Evolutionary conservation across 495 filamentous ascomycete species (phyloP), one percentile per base, ranked within the genome.

Genomic region (Mycothermus thermophilus): DNA sequence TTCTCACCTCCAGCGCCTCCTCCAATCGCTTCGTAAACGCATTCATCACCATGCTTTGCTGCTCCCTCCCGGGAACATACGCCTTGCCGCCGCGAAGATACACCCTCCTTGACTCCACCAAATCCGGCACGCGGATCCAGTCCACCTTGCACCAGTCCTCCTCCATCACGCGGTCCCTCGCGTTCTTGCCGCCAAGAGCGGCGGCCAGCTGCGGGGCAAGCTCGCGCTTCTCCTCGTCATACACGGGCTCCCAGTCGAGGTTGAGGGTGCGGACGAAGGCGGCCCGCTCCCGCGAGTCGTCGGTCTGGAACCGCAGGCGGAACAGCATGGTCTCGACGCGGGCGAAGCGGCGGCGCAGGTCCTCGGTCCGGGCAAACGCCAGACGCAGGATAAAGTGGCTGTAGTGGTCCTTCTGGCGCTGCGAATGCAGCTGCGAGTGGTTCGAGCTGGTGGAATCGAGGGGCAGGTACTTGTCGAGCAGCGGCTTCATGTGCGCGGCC

Each of bases 321-420:
- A 99, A 96, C 2, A 99, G 68, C 67, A 80, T 79, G 3, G 79
- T 79, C 60, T 99, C 92, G 4, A 88, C 75, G 26, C 85, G 73
- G 13, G 74, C 69, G 49, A 96, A 99, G 30, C 90, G 77, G 38
- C 78, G 73, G n/a, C 90, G 75, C 23, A 96, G 66, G 50, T 95
- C 92, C 50, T 94, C 87, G 0, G 86, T 93, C 6, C 75, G 72
- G 3, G 85, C 75, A 47, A 99, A 99, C 5, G 92, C 92, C 21
- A 99, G 69, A 0, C 92, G 80, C 13, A 99, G 74, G 46, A 95
- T 96, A 54, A 93, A 99, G 57, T 99, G 92, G 31, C 78, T 83
- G 58, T 99, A 99, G 58, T 99, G 92, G 47, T 99, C 92, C 57
- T 87, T 92, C 58, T 85, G 81, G 13, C 92, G 75, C 61, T 99